phyloP scores from a whole-genome alignment of 1,139 yeast genomes.

The Yamadazyma spencermartinsiae region DNA sequence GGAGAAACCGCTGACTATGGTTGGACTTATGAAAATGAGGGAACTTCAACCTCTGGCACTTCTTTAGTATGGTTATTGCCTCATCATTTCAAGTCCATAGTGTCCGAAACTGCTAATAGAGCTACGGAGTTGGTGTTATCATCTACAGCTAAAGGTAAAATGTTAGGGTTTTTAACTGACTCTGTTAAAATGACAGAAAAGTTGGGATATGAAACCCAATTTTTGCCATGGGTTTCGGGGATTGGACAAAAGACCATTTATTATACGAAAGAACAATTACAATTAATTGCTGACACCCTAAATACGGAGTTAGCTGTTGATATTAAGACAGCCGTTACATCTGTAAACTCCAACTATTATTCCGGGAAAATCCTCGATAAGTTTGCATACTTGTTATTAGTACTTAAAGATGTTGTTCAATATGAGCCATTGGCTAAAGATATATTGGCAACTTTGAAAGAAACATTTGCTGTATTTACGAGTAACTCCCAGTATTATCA shows the following conservation, averaged over 20 bases:
- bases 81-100: slow-evolving; percentile 62
- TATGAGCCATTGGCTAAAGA: slow-evolving; percentile 47
- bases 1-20: slow-evolving; percentile 51
- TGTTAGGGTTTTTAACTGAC: slow-evolving; percentile 60
- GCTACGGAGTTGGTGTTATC: slow-evolving; percentile 53
- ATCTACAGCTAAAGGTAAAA: slow-evolving; percentile 66
- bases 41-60: slow-evolving; percentile 51
- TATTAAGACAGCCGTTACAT: slow-evolving; percentile 50
- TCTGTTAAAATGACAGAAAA: slow-evolving; percentile 51
- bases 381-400: slow-evolving; percentile 70
- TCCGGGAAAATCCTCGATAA: slow-evolving; percentile 74
- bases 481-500: slow-evolving; percentile 60
- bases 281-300: slow-evolving; percentile 49
- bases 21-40: slow-evolving; percentile 53
- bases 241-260: slow-evolving; percentile 17
- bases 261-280: slow-evolving; percentile 40
- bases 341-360: slow-evolving; percentile 69
- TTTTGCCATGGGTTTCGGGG: slow-evolving; percentile 58
- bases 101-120: slow-evolving; percentile 30
- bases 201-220: slow-evolving; percentile 49
- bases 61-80: slow-evolving; percentile 69
- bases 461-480: slow-evolving; percentile 61
- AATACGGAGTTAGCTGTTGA: slow-evolving; percentile 55
- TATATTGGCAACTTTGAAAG: slow-evolving; percentile 51
- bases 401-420: slow-evolving; percentile 54